Evolutionary conservation across 73 alveolate genomes (phyloP).

Genomic region (Effrenium voratum): DNA sequence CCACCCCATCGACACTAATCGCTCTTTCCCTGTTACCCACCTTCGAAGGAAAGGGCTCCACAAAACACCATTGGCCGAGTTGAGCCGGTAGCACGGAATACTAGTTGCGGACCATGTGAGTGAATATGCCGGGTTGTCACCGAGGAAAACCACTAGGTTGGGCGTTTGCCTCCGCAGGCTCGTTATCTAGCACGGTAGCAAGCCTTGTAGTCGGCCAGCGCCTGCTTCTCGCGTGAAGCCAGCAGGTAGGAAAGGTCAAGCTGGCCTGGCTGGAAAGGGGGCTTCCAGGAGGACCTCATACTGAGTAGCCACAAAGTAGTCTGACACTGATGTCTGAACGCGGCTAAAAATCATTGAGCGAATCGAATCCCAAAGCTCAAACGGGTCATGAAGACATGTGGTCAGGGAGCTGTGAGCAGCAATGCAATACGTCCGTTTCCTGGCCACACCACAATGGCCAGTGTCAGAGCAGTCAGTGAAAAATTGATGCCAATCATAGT

Average conservation of each 20-base stretch:
- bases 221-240: not conserved
- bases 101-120: not conserved
- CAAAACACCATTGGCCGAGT: too few species aligned
- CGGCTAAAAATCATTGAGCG: not conserved
- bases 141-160: not conserved
- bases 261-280: not conserved
- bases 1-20: too few species aligned
- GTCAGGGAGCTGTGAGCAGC: not conserved
- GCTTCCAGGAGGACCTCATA: not conserved
- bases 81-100: too few species aligned
- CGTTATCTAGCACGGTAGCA: not conserved
- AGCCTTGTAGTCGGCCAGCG: not conserved
- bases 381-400: not conserved
- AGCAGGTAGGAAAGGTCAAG: not conserved
- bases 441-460: not conserved
- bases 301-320: not conserved
- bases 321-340: not conserved
- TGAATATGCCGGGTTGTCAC: not conserved
- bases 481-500: not conserved
- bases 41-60: too few species aligned
- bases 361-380: not conserved
- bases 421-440: not conserved
- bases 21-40: too few species aligned
- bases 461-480: not conserved
- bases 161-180: not conserved